Evolutionary conservation across 345 rosid species (phyloP).

Genomic region (Aurinia saxatilis): DNA sequence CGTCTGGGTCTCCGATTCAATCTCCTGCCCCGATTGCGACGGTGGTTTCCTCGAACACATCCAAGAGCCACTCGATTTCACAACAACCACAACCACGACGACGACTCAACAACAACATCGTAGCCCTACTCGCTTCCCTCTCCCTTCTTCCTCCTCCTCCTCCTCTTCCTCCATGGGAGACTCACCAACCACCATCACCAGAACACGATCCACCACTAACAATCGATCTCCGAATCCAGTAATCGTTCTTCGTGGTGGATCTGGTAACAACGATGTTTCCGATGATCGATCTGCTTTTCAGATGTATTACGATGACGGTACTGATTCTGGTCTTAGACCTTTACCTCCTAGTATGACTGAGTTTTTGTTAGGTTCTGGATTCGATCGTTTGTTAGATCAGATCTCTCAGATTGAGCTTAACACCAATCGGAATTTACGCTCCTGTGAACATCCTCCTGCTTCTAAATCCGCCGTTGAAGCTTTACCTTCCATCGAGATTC

Average conservation of each 20-base stretch:
- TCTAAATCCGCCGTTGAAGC: constrained; percentile 83
- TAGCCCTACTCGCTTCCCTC: constrained; percentile 35
- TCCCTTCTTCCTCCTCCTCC: neutral
- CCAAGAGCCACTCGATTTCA: constrained; percentile 35
- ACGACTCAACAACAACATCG: too few relatives aligned
- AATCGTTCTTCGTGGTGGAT: constrained; percentile 70
- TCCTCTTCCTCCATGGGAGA: constrained; percentile 7
- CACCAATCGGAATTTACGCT: constrained; percentile 38
- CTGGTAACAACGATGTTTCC: constrained; percentile 22
- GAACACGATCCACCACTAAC: constrained; percentile 1
- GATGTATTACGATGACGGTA: constrained; percentile 82
- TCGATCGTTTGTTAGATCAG: constrained; percentile 74
- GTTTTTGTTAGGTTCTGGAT: constrained; percentile 81
- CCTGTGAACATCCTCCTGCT: constrained; percentile 67
- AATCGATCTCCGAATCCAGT: constrained; percentile 82
- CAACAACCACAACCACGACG: neutral
- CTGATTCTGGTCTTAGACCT: constrained; percentile 69
- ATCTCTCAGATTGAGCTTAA: constrained; percentile 70
- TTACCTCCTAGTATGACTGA: constrained; percentile 78
- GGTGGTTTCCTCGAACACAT: constrained; percentile 73
- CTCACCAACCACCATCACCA: neutral
- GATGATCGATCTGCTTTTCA: constrained; percentile 44
- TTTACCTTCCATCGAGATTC: constrained; percentile 57
- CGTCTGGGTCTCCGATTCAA: constrained; percentile 39
- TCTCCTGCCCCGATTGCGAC: constrained; percentile 73